Conservation (phyloP, 2,329 filamentous ascomycete species). For the Juglanconis sp. region DNA sequence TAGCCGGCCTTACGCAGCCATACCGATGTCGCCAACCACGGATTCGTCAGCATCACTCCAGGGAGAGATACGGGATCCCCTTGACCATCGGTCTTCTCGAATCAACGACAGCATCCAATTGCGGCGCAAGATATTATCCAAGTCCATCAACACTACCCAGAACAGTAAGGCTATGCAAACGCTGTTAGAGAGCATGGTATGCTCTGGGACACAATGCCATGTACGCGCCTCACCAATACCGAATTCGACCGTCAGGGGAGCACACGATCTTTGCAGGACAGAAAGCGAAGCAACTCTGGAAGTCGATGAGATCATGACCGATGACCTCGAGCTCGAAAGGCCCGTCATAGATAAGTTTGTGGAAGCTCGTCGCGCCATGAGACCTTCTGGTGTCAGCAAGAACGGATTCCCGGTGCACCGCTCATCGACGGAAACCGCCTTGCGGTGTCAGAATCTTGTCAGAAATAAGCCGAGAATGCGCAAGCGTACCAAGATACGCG, state of each 20-base stretch:
- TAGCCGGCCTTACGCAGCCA: not conserved
- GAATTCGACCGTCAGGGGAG: conserved; percentile 13
- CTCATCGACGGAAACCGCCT: conserved; percentile 28
- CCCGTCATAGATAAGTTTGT: conserved; percentile 20
- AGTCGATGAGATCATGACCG: conserved; percentile 21
- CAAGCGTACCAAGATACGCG: conserved; percentile 23
- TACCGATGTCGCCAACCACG: conserved; percentile 2
- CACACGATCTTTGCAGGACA: conserved; percentile 8
- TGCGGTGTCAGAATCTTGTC: conserved; percentile 31
- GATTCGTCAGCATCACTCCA: not conserved
- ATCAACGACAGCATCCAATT: conserved; percentile 9
- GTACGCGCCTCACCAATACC: conserved; percentile 7
- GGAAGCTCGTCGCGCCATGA: conserved; percentile 20
- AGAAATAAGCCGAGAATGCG: conserved; percentile 33
- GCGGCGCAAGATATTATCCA: conserved; percentile 13
- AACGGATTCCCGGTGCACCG: conserved; percentile 24
- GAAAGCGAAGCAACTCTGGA: conserved; percentile 19
- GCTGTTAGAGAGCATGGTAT: conserved; percentile 17
- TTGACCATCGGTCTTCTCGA: not conserved
- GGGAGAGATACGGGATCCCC: not conserved
- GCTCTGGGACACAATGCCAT: conserved; percentile 16
- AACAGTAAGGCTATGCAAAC: conserved; percentile 6
- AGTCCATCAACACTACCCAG: conserved; percentile 14
- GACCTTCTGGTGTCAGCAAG: conserved; percentile 23
- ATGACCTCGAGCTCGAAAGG: conserved; percentile 14